Conservation (phyloP, 225 moss, liverwort and hornwort genomes). For the Bryum argenteum region DNA sequence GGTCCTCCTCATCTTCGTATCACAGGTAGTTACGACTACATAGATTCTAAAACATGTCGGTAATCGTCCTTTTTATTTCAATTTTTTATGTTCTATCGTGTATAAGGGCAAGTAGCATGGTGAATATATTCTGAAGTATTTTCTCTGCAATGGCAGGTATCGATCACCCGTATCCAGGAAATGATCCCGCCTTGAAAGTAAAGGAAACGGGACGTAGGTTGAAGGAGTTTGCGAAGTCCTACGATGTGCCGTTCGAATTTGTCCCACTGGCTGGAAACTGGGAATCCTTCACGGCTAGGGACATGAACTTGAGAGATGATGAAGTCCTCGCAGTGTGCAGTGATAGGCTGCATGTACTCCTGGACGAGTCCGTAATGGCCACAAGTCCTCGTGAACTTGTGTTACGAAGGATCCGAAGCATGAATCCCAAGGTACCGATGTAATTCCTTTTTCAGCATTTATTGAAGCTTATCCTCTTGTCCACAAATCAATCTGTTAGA, state of each 20-base stretch:
- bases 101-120: conserved; percentile 6
- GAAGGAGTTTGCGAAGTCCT: conserved; percentile 42
- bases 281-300: conserved; percentile 68
- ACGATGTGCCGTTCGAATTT: conserved; percentile 67
- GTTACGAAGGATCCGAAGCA: conserved; percentile 59
- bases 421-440: conserved; percentile 64
- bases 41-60: background rate
- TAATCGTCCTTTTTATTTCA: conserved; percentile 17
- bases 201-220: conserved; percentile 77
- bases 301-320: conserved; percentile 68
- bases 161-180: conserved; percentile 69
- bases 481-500: background rate
- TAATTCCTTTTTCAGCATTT: background rate
- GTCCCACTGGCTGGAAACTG: conserved; percentile 72
- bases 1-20: conserved; percentile 76
- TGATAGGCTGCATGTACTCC: conserved; percentile 64
- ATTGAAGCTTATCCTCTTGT: background rate
- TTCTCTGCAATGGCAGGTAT: conserved; percentile 51
- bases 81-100: background rate
- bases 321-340: conserved; percentile 74
- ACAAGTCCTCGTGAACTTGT: conserved; percentile 75
- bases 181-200: conserved; percentile 56
- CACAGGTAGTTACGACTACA: conserved; percentile 42
- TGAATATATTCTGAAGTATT: conserved; percentile 16
- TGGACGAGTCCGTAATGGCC: conserved; percentile 85